Conservation (phyloP, 2,329 filamentous ascomycete genomes). For the Colletotrichum sublineola region DNA sequence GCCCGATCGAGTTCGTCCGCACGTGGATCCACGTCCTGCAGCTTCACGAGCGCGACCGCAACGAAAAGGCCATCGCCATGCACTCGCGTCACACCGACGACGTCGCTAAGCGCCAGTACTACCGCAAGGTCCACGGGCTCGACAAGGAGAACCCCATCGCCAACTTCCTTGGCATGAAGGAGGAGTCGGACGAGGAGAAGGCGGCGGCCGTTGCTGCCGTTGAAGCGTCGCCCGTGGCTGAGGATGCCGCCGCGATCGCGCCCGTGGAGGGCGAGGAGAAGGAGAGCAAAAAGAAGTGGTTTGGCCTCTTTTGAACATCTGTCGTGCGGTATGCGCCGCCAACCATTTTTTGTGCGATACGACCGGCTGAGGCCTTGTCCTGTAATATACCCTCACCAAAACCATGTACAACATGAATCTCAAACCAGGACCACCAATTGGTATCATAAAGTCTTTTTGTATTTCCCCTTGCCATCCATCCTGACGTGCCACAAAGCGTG, state of each 20-base stretch:
- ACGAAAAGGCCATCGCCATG: conserved; percentile 76
- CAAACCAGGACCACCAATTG: conserved; percentile 29
- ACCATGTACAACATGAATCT: conserved; percentile 39
- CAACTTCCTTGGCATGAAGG: conserved; percentile 56
- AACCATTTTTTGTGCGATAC: not conserved
- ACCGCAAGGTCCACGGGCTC: conserved; percentile 87
- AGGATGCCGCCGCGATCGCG: conserved; percentile 7
- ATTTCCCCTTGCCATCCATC: conserved; percentile 17
- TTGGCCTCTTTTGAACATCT: conserved; percentile 79
- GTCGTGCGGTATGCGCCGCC: conserved; percentile 24
- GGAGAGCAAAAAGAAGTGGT: conserved; percentile 77
- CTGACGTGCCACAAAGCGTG: conserved; percentile 23
- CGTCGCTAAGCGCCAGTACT: conserved; percentile 86
- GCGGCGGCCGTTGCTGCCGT: conserved; percentile 51
- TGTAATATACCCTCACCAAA: conserved; percentile 37
- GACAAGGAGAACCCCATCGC: conserved; percentile 72
- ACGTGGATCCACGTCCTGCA: conserved; percentile 79
- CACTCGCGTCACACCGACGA: conserved; percentile 84
- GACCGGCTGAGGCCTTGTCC: not conserved
- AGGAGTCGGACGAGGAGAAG: conserved; percentile 51
- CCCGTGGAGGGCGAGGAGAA: conserved; percentile 39
- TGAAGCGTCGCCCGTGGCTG: conserved; percentile 36
- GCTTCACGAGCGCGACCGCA: conserved; percentile 81
- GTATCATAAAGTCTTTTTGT: conserved; percentile 36
- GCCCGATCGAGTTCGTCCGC: conserved; percentile 76